Base-by-base conservation (phyloP, 2,329 filamentous ascomycete species). In the Fusarium oxysporum region DNA sequence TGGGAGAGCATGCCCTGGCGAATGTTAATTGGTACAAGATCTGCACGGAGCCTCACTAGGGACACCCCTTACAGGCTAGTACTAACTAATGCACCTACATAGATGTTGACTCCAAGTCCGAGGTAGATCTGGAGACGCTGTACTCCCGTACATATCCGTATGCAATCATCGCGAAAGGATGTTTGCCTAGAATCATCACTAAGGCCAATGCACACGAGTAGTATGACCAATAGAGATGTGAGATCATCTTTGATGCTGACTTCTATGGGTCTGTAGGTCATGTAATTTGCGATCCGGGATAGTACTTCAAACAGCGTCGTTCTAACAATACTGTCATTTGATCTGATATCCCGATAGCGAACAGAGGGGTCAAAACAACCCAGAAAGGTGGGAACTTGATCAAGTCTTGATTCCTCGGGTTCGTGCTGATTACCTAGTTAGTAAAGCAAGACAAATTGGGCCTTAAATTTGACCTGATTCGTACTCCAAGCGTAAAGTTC, bases 391-490 rank as follows among this genome's bases (percentile, higher is more conserved):
- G 56, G 41, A 50, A 33, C 40, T 56, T 19, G 53, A 23, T 12
- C 23, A 25, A 48, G 43, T 28, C 30, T 40, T 23, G n/a, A 23
- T 23, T 48, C 38, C 58, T 51, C 28, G 32, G 33, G n/a, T 61
- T 70, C 66, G 65, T 67, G 55, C 40, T 55, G 35, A 67, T 73
- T 71, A 43, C 61, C 57, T 41, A 70, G 47, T 57, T 45, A 44
- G 70, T 73, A 62, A 58, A 67, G n/a, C 54, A 71, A 71, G 51
- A 60, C 57, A 67, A n/a, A 58, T 72, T 43, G 48, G 38, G 50
- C 38, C n/a, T 53, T 47, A n/a, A 25, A 35, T 33, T 44, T 43
- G 45, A 37, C 51, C 44, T 59, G 32, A 60, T 66, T 54, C 25
- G 65, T 57, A 55, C 44, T 47, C 32, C 50, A 30, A 35, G 50